These are phyloP conservation scores for Chloropicon primus DNA, from an alignment of 139 green algal species.

Conservation along the genomic window DNA sequence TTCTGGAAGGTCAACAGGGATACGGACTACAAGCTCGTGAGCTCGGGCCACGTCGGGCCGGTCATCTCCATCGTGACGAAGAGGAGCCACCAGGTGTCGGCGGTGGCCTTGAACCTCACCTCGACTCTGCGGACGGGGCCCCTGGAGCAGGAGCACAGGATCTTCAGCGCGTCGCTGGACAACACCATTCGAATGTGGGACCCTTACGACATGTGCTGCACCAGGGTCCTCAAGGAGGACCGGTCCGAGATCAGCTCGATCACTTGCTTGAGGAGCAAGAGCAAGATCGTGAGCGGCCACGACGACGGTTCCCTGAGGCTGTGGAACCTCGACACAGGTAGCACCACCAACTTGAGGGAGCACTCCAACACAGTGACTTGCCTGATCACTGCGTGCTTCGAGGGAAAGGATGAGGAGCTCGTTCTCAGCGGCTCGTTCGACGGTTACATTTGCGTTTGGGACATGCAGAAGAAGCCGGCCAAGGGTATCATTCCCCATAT, in stretches of 20 bases:
- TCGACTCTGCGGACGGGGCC: too few relatives aligned
- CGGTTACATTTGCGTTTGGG: constrained; percentile 38
- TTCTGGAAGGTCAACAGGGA: constrained; percentile 31
- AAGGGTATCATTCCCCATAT: constrained; percentile 20
- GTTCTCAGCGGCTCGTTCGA: constrained; percentile 35
- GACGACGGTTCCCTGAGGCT: constrained; percentile 41
- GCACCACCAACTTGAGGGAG: constrained; percentile 13
- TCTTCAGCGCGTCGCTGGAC: constrained; percentile 22
- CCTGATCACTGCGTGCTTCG: constrained; percentile 23
- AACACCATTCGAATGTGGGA: constrained; percentile 42
- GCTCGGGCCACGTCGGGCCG: constrained; percentile 33
- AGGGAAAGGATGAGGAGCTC: constrained; percentile 26
- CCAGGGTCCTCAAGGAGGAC: constrained; percentile 27
- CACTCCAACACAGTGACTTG: constrained; percentile 40
- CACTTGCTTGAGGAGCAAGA: not conserved
- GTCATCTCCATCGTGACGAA: constrained; percentile 35
- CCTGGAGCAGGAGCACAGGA: constrained; percentile 20
- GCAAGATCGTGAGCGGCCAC: constrained; percentile 29
- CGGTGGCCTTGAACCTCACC: too few relatives aligned
- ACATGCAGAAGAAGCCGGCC: constrained; percentile 28
- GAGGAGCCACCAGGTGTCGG: constrained; percentile 19
- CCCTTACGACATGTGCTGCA: constrained; percentile 40
- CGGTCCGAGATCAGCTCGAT: not conserved
- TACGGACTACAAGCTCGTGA: constrained; percentile 39
- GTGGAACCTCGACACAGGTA: constrained; percentile 45